A percentile compares a stretch with the other conserved stretches of the same genome.
phyloP scores from a whole-genome alignment of 345 rosid genomes.

The Lenwebbia sp. region DNA sequence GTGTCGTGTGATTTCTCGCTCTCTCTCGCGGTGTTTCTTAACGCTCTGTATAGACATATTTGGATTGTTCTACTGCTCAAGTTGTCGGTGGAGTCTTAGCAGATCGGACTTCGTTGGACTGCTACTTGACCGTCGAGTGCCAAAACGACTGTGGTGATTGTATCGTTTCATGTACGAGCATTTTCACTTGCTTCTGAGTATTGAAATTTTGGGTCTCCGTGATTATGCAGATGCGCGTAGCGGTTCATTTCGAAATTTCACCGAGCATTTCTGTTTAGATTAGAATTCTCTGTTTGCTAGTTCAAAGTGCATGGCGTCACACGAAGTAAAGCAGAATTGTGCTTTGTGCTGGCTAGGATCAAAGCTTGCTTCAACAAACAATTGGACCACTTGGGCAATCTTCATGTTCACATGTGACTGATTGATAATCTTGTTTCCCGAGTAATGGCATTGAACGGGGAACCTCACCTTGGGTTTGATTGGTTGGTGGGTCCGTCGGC shows the following conservation, averaged over 20 bases:
- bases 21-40: not conserved
- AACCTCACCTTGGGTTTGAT: not conserved
- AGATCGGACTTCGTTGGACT: not conserved
- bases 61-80: not conserved
- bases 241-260: not conserved
- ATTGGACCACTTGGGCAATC: not conserved
- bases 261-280: not conserved
- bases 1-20: not conserved
- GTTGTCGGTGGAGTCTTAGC: not conserved
- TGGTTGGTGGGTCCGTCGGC: not conserved
- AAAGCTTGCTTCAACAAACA: not conserved
- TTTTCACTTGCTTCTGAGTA: not conserved
- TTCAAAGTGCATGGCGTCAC: not conserved
- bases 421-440: not conserved
- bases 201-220: not conserved
- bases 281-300: not conserved
- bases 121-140: not conserved
- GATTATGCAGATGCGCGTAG: not conserved
- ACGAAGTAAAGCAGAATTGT: not conserved
- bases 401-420: not conserved
- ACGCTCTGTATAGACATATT: not conserved
- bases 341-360: not conserved
- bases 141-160: not conserved
- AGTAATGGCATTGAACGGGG: not conserved
- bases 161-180: not conserved